phyloP scores from a whole-genome alignment of 2,329 filamentous ascomycete genomes.

The Aureobasidium sp. region DNA sequence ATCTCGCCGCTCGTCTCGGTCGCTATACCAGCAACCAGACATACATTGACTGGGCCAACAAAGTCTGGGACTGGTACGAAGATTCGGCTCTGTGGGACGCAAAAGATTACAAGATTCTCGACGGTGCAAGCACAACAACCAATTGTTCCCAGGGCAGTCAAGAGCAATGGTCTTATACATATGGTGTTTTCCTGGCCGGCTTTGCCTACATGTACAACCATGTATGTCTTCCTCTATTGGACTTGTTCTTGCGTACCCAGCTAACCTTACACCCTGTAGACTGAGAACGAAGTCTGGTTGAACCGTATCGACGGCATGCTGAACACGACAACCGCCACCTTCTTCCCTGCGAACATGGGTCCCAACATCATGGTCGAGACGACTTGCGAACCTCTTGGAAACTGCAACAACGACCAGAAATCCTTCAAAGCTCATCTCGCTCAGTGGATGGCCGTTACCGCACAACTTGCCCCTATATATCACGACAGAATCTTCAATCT shows the following conservation, averaged over 20 bases:
- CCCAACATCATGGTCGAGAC: constrained; percentile 56
- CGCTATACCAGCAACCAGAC: constrained; percentile 71
- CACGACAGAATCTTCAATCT: constrained; percentile 35
- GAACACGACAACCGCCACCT: constrained; percentile 24
- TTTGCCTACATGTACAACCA: constrained; percentile 11
- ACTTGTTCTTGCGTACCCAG: not conserved
- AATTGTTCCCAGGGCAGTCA: constrained; percentile 45
- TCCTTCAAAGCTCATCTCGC: constrained; percentile 65
- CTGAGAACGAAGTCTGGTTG: constrained; percentile 20
- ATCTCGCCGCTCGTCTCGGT: constrained; percentile 58
- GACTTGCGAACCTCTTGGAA: constrained; percentile 52
- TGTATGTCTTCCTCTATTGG: not conserved
- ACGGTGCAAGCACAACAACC: constrained; percentile 42
- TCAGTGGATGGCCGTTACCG: constrained; percentile 35
- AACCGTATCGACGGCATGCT: constrained; percentile 12
- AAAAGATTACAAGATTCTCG: constrained; percentile 42
- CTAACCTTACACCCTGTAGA: not conserved
- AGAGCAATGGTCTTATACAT: constrained; percentile 34
- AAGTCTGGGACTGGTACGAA: constrained; percentile 51
- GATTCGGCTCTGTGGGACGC: constrained; percentile 42
- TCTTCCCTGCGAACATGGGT: constrained; percentile 42
- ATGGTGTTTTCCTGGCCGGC: constrained; percentile 31
- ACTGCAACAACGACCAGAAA: constrained; percentile 63
- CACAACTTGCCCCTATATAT: constrained; percentile 31
- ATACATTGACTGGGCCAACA: constrained; percentile 67